These are phyloP conservation scores for Plasmopara muralis DNA, from an alignment of 352 stramenopile genomes.

Conservation along the genomic window DNA sequence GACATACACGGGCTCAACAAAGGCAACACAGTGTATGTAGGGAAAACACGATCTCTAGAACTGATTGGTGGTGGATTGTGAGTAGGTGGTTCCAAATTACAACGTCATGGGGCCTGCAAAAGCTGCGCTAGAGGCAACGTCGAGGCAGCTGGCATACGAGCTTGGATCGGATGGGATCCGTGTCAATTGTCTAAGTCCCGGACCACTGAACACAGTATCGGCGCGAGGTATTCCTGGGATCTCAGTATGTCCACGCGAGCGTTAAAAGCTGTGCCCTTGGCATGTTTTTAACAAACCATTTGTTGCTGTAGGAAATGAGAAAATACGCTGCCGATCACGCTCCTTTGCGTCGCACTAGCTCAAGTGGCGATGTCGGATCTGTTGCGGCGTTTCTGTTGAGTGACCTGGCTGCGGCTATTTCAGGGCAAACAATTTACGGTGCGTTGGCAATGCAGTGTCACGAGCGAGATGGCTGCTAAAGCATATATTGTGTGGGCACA, in stretches of 20 bases:
- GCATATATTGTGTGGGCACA: constrained; percentile 5
- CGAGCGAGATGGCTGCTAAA: neutral
- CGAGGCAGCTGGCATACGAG: constrained; percentile 79
- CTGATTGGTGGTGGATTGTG: constrained; percentile 16
- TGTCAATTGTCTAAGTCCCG: constrained; percentile 88
- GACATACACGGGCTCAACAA: constrained; percentile 78
- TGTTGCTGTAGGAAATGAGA: constrained; percentile 62
- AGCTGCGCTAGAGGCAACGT: constrained; percentile 78
- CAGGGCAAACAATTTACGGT: constrained; percentile 88
- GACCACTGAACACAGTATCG: constrained; percentile 87
- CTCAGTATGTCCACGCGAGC: constrained; percentile 30
- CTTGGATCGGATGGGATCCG: constrained; percentile 68
- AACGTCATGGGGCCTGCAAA: constrained; percentile 91
- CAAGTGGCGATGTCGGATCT: constrained; percentile 68
- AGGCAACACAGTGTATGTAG: constrained; percentile 12
- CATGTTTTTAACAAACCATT: neutral
- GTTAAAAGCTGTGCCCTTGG: too few species aligned
- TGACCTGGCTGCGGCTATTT: constrained; percentile 67
- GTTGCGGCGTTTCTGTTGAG: constrained; percentile 76
- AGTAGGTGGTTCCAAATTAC: constrained; percentile 83
- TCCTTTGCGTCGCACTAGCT: constrained; percentile 68
- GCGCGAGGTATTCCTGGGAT: constrained; percentile 87
- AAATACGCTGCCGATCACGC: constrained; percentile 59
- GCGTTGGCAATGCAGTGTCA: constrained; percentile 4
- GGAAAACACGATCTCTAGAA: constrained; percentile 1